phyloP scores from a whole-genome alignment of 371 early-diverging fungal species.

The Choanephora cucurbitarum region DNA sequence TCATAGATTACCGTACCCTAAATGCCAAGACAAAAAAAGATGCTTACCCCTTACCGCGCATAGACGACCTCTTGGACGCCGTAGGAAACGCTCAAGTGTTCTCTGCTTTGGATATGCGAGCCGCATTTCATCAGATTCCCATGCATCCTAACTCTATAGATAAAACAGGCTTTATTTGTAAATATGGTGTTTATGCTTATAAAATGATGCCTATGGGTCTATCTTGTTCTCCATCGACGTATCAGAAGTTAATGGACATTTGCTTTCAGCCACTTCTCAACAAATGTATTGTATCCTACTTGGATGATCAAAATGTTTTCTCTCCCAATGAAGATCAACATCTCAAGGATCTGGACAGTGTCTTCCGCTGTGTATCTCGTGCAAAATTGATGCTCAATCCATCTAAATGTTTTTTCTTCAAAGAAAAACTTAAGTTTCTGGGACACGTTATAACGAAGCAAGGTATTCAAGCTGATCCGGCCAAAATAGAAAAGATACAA shows the following conservation, averaged over 20 bases:
- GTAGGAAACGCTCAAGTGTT: too few species aligned
- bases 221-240: background rate
- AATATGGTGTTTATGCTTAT: slow-evolving; percentile 1
- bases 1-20: too few species aligned
- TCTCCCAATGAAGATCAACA: background rate
- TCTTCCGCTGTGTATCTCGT: background rate
- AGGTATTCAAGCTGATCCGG: background rate
- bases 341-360: background rate
- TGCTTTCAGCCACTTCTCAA: background rate
- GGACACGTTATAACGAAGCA: background rate
- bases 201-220: slow-evolving; percentile 1
- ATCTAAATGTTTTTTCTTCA: slow-evolving; percentile 1
- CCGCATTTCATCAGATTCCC: slow-evolving; percentile 1
- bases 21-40: too few species aligned
- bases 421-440: background rate
- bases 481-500: slow-evolving; percentile 1
- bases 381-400: slow-evolving; percentile 1
- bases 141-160: background rate
- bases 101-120: slow-evolving; percentile 5
- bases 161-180: background rate
- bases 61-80: too few species aligned
- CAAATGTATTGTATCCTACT: slow-evolving; percentile 1
- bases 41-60: too few species aligned
- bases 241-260: slow-evolving; percentile 2
- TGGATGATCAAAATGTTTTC: background rate